Conservation (phyloP, 768 basidiomycete genomes). For the Daedaleopsis sinensis region DNA sequence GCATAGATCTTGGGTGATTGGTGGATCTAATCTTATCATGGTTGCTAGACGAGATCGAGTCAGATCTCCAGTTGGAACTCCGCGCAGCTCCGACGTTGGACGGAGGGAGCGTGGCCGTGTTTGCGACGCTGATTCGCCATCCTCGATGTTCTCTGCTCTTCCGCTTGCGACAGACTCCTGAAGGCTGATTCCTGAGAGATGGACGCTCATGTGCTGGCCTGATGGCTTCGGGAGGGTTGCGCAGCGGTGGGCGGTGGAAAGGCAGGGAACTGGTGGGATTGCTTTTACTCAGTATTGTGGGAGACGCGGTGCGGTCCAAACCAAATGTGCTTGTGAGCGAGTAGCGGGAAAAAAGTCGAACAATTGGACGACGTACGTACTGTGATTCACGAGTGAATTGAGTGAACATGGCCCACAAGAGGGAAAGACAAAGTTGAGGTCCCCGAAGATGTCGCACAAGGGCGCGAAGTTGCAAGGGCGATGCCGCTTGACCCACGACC, state of each 20-base stretch:
- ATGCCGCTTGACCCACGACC: conserved; percentile 25
- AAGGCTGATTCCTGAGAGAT: background rate
- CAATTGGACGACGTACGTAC: conserved; percentile 12
- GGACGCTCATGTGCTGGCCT: background rate
- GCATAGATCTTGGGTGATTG: background rate
- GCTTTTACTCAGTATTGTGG: conserved; percentile 8
- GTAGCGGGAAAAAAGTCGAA: conserved; percentile 2
- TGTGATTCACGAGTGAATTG: conserved; percentile 3
- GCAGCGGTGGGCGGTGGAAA: background rate
- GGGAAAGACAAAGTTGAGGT: conserved; percentile 17
- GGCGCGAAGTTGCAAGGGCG: conserved; percentile 23
- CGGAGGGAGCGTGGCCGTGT: background rate
- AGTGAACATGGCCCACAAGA: conserved; percentile 9
- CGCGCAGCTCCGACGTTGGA: background rate
- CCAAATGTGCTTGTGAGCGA: background rate
- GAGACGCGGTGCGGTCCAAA: conserved; percentile 3
- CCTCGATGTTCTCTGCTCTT: conserved; percentile 5
- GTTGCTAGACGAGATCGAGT: background rate
- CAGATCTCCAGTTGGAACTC: conserved; percentile 3
- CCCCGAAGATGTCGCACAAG: conserved; percentile 21
- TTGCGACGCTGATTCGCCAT: background rate
- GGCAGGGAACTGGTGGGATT: background rate
- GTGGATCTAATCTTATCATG: conserved; percentile 4
- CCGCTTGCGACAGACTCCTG: background rate
- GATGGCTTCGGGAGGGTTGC: background rate